A percentile compares a stretch with the other conserved stretches of the same genome.
Evolutionary conservation across 1,284 basidiomycete genomes (phyloP).

Genomic region (Trichosporon coremiiforme): DNA sequence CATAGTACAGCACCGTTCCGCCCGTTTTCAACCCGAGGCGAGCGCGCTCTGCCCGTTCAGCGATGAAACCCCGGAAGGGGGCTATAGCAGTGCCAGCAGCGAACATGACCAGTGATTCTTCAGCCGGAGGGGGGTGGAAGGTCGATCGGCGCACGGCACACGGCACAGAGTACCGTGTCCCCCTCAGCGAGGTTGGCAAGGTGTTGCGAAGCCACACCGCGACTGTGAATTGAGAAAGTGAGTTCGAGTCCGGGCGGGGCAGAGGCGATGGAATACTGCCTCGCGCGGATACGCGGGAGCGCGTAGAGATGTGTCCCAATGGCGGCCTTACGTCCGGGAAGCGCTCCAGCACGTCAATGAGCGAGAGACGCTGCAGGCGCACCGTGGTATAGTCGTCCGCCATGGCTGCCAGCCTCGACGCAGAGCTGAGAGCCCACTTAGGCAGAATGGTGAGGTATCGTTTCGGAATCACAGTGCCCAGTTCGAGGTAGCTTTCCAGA

Average conservation of each 20-base stretch:
- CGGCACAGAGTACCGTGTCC: constrained; percentile 59
- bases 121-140: constrained; percentile 61
- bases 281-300: constrained; percentile 57
- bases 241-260: constrained; percentile 61
- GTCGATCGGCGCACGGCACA: constrained; percentile 58
- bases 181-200: constrained; percentile 58
- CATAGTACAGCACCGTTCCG: constrained; percentile 60
- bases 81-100: constrained; percentile 61
- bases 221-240: constrained; percentile 60
- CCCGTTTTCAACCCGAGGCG: constrained; percentile 59
- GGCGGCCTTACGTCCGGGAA: constrained; percentile 49
- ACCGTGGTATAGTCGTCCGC: neutral
- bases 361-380: constrained; percentile 6
- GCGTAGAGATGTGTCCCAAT: constrained; percentile 60
- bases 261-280: constrained; percentile 63
- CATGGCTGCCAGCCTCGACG: neutral
- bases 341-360: constrained; percentile 32
- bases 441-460: neutral
- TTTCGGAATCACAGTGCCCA: neutral
- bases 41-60: constrained; percentile 61
- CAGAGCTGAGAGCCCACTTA: neutral
- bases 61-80: constrained; percentile 63
- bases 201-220: constrained; percentile 61
- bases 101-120: constrained; percentile 60
- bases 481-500: constrained; percentile 55